These are phyloP conservation scores for Apiotrichum gamsii DNA, from an alignment of 1,284 basidiomycete species.

Conservation along the genomic window DNA sequence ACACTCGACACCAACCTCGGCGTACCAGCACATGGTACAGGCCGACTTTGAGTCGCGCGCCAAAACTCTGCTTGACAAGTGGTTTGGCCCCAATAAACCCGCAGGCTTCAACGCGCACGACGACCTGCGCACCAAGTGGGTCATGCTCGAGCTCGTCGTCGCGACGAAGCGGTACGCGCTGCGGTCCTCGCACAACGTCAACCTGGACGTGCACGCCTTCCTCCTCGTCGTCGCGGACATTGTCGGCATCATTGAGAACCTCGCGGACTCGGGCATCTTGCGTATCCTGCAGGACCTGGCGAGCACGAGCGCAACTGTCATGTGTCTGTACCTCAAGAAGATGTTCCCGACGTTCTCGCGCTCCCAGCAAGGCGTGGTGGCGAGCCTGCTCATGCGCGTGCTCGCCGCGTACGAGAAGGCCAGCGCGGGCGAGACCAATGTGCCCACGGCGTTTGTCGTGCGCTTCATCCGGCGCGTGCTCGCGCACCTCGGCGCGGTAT, in stretches of 20 bases:
- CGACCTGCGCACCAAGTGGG: conserved; percentile 1
- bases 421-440: conserved; percentile 11
- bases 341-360: not conserved
- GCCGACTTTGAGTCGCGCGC: not conserved
- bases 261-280: not conserved
- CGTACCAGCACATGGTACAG: not conserved
- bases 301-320: not conserved
- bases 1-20: not conserved
- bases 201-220: not conserved
- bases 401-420: conserved; percentile 13
- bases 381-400: conserved; percentile 21
- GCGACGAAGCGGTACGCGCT: conserved; percentile 1
- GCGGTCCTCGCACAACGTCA: not conserved
- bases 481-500: conserved; percentile 19
- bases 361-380: conserved; percentile 20
- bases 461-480: conserved; percentile 23
- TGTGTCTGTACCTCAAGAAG: not conserved
- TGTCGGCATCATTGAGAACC: not conserved
- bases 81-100: not conserved
- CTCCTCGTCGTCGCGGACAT: not conserved
- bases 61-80: not conserved
- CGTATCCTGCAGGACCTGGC: not conserved
- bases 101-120: not conserved
- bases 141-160: not conserved
- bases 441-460: conserved; percentile 23